A percentile compares a stretch with the other conserved stretches of the same genome.
Conservation (phyloP, 345 rosid species). For the Sisymbrium altissimum region DNA sequence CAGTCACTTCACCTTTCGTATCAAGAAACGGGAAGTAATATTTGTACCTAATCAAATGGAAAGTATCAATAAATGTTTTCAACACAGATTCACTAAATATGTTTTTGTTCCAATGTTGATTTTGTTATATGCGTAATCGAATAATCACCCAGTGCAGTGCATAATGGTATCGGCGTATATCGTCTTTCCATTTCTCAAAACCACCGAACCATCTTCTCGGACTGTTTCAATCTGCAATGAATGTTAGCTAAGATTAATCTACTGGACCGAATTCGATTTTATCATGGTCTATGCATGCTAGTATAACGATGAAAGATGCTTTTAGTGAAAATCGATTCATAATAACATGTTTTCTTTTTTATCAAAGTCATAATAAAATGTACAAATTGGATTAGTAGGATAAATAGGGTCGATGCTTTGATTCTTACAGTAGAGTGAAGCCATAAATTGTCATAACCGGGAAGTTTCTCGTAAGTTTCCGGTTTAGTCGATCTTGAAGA, state of each 20-base stretch:
- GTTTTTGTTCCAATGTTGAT: not conserved
- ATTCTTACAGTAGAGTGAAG: conserved; percentile 55
- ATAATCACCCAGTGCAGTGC: conserved; percentile 72
- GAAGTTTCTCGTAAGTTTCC: conserved; percentile 38
- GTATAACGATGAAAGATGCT: conserved; percentile 8
- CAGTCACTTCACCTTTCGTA: conserved; percentile 50
- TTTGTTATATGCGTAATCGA: not conserved
- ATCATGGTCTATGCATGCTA: not conserved
- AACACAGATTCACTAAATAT: not conserved
- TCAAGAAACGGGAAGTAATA: conserved; percentile 72
- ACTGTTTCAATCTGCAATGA: conserved; percentile 53
- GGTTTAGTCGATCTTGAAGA: conserved; percentile 48
- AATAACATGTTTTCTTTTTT: too few relatives aligned
- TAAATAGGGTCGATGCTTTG: too few relatives aligned
- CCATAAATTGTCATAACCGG: conserved; percentile 54
- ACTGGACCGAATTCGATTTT: not conserved
- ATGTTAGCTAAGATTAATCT: not conserved
- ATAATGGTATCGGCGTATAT: conserved; percentile 53
- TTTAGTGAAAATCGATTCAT: too few relatives aligned
- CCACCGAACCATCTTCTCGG: conserved; percentile 48
- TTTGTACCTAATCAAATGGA: conserved; percentile 53
- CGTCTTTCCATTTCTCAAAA: conserved; percentile 45
- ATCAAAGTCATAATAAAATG: too few relatives aligned
- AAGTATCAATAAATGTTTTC: not conserved
- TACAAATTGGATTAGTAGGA: too few relatives aligned